A percentile compares a stretch with the other conserved stretches of the same genome.
Conservation (phyloP, 129 eudicot species). For the Flaveria linearis region DNA sequence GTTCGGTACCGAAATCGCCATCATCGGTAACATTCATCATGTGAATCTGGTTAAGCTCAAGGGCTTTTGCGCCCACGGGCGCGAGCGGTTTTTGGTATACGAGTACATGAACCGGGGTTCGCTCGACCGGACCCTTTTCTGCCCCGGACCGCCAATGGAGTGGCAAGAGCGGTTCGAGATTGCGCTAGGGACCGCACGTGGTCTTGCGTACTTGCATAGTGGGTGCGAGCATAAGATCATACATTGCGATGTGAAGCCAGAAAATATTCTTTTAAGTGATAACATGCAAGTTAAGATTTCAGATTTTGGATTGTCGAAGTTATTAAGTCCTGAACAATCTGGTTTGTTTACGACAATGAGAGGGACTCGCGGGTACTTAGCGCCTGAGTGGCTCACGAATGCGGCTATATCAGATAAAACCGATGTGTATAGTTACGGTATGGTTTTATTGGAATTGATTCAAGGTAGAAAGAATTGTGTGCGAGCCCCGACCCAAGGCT, state of each 20-base stretch:
- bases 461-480: constrained; percentile 79
- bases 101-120: constrained; percentile 93
- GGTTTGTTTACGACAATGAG: constrained; percentile 83
- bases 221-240: constrained; percentile 82
- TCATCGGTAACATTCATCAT: constrained; percentile 86
- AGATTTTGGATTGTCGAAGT: constrained; percentile 85
- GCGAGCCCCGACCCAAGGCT: constrained; percentile 37
- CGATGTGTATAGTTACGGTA: constrained; percentile 86
- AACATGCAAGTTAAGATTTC: constrained; percentile 69
- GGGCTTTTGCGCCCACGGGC: constrained; percentile 75
- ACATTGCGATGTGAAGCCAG: constrained; percentile 93
- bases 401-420: constrained; percentile 80
- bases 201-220: constrained; percentile 82
- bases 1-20: constrained; percentile 76
- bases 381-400: constrained; percentile 96
- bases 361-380: constrained; percentile 87
- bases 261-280: constrained; percentile 72
- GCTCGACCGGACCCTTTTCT: constrained; percentile 71
- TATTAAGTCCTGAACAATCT: constrained; percentile 74
- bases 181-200: constrained; percentile 80
- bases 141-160: constrained; percentile 70
- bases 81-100: constrained; percentile 73
- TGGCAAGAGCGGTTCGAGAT: constrained; percentile 90
- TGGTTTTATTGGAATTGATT: constrained; percentile 79
- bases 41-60: constrained; percentile 73